These are phyloP conservation scores for Chernovozyma sophiae-reginae DNA, from an alignment of 1,139 yeast genomes.

Conservation along the genomic window DNA sequence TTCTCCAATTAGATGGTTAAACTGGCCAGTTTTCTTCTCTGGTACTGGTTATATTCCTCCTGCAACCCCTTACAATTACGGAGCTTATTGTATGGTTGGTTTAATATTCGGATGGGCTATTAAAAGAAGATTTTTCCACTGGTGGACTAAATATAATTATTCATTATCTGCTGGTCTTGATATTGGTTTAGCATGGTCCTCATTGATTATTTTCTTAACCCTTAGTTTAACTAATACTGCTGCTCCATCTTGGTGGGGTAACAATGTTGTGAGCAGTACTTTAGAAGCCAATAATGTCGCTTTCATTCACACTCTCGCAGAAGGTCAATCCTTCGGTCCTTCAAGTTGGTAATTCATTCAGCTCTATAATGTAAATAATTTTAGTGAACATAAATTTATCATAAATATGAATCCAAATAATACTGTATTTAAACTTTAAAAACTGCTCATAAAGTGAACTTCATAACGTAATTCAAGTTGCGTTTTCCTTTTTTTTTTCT, in stretches of 20 bases:
- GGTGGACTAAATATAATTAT: constrained; percentile 34
- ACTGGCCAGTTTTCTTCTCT: constrained; percentile 47
- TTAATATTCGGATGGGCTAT: constrained; percentile 49
- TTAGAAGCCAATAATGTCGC: constrained; percentile 15
- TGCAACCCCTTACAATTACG: constrained; percentile 47
- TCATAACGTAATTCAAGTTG: too few species aligned
- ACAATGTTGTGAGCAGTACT: constrained; percentile 14
- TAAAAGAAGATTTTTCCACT: constrained; percentile 30
- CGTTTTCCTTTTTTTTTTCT: too few species aligned
- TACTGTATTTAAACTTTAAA: not conserved
- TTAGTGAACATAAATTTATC: too few species aligned
- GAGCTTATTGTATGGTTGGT: constrained; percentile 46
- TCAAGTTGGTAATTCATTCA: constrained; percentile 15
- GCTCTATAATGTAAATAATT: constrained; percentile 1
- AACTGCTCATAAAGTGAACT: too few species aligned
- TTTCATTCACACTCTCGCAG: constrained; percentile 10
- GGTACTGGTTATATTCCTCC: constrained; percentile 48
- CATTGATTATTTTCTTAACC: constrained; percentile 37
- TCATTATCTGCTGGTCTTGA: constrained; percentile 31
- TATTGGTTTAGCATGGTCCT: constrained; percentile 41
- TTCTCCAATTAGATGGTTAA: constrained; percentile 40
- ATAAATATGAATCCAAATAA: not conserved
- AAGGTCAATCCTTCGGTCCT: constrained; percentile 20
- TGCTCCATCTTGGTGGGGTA: constrained; percentile 42
- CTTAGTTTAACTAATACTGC: constrained; percentile 29